Percentiles rank a stretch among this genome's conserved stretches.
Conservation (phyloP, 257 asterid genomes). For the Coffea eugenioides region DNA sequence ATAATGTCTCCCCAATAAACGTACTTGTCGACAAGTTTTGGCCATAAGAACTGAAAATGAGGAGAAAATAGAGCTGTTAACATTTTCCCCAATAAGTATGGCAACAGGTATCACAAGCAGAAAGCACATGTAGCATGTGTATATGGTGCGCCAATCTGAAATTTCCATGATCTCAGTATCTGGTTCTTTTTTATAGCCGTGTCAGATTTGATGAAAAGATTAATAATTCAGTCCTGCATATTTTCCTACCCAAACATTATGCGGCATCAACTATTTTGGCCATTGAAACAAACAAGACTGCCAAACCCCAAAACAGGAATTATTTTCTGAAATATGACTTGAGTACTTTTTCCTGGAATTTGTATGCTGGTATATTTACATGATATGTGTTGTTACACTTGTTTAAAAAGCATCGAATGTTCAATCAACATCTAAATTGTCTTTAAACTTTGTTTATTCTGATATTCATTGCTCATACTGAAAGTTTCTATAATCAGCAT, state of each 20-base stretch:
- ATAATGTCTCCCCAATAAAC: slow-evolving; percentile 77
- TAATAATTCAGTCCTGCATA: neutral
- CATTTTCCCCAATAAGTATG: neutral
- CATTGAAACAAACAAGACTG: neutral
- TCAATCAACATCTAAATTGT: neutral
- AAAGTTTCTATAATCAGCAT: neutral
- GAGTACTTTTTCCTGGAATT: neutral
- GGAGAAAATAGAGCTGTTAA: slow-evolving; percentile 9
- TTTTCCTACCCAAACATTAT: neutral
- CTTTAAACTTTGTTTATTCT: neutral
- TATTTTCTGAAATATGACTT: neutral
- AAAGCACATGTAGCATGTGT: neutral
- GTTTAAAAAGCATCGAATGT: neutral
- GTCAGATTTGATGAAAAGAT: neutral
- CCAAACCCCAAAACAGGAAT: neutral
- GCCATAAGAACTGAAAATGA: slow-evolving; percentile 69
- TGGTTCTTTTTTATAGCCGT: neutral
- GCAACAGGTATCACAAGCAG: neutral
- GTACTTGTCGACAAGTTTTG: slow-evolving; percentile 88
- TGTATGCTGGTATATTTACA: neutral
- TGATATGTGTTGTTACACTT: neutral
- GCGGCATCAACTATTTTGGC: neutral
- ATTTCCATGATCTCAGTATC: neutral
- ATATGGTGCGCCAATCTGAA: neutral
- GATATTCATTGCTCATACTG: neutral